Percentiles rank a stretch among this genome's conserved stretches.
phyloP scores from a whole-genome alignment of 1,139 yeast species.

The Saccharomycopsis phalli region DNA sequence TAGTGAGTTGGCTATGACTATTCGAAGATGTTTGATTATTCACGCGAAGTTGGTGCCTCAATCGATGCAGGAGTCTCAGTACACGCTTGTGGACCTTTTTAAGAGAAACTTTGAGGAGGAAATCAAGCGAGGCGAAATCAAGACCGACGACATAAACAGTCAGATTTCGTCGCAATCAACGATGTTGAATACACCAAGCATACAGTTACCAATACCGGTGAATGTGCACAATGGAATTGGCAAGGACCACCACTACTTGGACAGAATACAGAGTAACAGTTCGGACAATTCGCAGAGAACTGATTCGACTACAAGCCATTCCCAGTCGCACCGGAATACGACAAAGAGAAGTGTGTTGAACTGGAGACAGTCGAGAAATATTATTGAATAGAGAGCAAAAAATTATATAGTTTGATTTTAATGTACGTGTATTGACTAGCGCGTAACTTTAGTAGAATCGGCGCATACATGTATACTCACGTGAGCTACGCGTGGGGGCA shows the following conservation, averaged over 20 bases:
- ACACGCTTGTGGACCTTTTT: constrained; percentile 54
- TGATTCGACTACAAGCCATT: constrained; percentile 19
- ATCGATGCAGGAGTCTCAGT: constrained; percentile 53
- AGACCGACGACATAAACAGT: constrained; percentile 22
- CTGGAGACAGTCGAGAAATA: constrained; percentile 34
- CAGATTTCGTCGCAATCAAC: constrained; percentile 21
- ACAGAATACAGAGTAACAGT: constrained; percentile 17
- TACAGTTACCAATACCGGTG: constrained; percentile 18
- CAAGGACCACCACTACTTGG: constrained; percentile 10
- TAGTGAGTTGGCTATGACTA: constrained; percentile 57
- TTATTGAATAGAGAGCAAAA: constrained; percentile 6
- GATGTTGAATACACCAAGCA: constrained; percentile 29
- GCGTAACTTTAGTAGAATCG: too few relatives aligned
- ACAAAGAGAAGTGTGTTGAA: constrained; percentile 39
- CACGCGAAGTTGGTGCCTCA: constrained; percentile 63
- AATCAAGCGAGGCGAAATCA: constrained; percentile 32
- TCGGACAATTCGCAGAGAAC: constrained; percentile 21
- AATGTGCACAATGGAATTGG: constrained; percentile 6
- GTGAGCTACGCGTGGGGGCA: too few relatives aligned
- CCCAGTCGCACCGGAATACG: constrained; percentile 23
- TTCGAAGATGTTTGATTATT: constrained; percentile 57
- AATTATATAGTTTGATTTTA: too few relatives aligned
- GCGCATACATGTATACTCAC: too few relatives aligned
- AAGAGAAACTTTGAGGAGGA: constrained; percentile 63
- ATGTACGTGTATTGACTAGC: too few relatives aligned